These are phyloP conservation scores for Tillandsia fasciculata DNA, from an alignment of 176 grass and related monocot species.

Conservation along the genomic window DNA sequence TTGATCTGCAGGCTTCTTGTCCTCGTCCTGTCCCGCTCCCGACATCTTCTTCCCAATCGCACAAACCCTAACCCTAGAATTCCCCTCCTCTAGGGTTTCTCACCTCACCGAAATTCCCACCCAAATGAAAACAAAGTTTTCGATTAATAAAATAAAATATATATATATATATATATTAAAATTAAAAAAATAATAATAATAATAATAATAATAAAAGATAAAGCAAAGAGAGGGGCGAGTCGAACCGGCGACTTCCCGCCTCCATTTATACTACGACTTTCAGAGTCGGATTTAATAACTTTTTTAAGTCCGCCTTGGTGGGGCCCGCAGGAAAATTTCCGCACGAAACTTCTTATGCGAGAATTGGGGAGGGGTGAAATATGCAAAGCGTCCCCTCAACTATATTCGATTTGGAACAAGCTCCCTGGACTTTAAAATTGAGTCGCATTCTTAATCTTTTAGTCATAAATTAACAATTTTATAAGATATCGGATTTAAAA, in stretches of 20 bases:
- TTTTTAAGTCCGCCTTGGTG: not conserved
- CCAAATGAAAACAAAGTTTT: too few species aligned
- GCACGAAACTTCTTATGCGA: not conserved
- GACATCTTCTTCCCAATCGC: constrained; percentile 14
- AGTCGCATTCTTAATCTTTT: too few species aligned
- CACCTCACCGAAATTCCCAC: too few species aligned
- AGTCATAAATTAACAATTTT: too few species aligned
- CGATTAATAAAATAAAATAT: too few species aligned
- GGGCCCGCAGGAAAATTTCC: not conserved
- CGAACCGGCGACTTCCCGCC: not conserved
- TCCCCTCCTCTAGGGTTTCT: not conserved
- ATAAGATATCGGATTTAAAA: too few species aligned
- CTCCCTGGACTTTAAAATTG: not conserved
- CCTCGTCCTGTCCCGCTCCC: constrained; percentile 36
- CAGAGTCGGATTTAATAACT: not conserved
- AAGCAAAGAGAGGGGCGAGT: not conserved
- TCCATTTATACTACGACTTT: not conserved
- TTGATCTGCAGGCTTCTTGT: constrained; percentile 53
- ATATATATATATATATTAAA: too few species aligned
- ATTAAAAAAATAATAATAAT: too few species aligned
- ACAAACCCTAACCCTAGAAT: constrained; percentile 23
- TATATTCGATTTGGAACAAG: too few species aligned
- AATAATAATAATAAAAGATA: not conserved
- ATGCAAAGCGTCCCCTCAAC: too few species aligned
- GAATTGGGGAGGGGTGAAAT: not conserved